Percentiles rank a stretch among this genome's conserved stretches.
Evolutionary conservation across 2,329 filamentous ascomycete species (phyloP).

Genomic region (Ceratocystis alfenasii): DNA sequence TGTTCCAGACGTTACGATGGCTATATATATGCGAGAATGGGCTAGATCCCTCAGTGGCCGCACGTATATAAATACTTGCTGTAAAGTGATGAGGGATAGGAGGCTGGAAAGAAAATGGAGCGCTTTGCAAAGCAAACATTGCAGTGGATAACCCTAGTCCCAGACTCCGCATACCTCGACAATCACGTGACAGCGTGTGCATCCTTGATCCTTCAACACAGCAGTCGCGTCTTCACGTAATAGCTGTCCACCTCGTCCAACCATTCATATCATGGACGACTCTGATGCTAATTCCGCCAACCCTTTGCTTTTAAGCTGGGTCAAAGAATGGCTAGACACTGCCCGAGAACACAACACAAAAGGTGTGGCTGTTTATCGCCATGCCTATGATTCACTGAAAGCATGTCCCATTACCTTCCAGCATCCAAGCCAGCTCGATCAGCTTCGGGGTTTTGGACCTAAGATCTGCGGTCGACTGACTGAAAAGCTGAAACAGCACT

Average conservation of each 20-base stretch:
- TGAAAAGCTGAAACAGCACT: slow-evolving; percentile 47
- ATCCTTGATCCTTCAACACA: no score
- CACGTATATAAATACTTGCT: not conserved
- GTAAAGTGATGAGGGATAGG: no score
- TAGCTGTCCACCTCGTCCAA: slow-evolving; percentile 9
- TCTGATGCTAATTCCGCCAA: slow-evolving; percentile 43
- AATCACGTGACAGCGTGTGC: not conserved
- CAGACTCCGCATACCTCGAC: no score
- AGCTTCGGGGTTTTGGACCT: slow-evolving; percentile 61
- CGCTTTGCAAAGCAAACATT: no score
- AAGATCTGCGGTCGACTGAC: slow-evolving; percentile 60
- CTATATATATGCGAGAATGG: not conserved
- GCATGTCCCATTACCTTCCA: slow-evolving; percentile 57
- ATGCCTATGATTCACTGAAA: slow-evolving; percentile 66
- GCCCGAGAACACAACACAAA: slow-evolving; percentile 59
- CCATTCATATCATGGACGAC: not conserved
- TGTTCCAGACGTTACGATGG: not conserved
- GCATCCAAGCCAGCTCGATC: slow-evolving; percentile 61
- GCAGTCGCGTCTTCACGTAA: no score
- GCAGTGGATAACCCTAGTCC: no score
- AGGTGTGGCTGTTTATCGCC: slow-evolving; percentile 58
- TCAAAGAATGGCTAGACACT: slow-evolving; percentile 64
- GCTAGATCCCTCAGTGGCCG: not conserved
- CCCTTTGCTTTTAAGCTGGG: slow-evolving; percentile 57
- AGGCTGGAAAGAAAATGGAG: no score